These are phyloP conservation scores for Blastobotrys buckinghamii DNA, from an alignment of 1,139 yeast genomes.

Conservation along the genomic window DNA sequence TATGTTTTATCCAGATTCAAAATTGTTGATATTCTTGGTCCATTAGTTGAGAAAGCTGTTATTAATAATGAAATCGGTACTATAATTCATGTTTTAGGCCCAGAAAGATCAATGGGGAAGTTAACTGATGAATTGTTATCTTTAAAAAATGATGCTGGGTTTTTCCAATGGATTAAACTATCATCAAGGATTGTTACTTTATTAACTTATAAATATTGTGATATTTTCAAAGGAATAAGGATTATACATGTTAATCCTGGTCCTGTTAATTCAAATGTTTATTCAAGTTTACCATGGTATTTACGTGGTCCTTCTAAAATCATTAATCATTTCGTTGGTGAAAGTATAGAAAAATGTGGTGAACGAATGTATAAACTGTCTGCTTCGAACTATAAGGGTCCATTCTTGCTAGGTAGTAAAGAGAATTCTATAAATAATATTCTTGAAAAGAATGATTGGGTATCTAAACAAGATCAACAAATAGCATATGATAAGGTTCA, in stretches of 20 bases:
- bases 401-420: too few species aligned
- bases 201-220: conserved; percentile 22
- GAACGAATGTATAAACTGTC: conserved; percentile 21
- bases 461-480: too few species aligned
- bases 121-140: conserved; percentile 17
- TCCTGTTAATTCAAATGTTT: conserved; percentile 23
- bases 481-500: too few species aligned
- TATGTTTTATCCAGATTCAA: conserved; percentile 29
- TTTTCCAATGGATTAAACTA: not conserved
- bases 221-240: conserved; percentile 23
- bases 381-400: too few species aligned
- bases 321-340: conserved; percentile 7
- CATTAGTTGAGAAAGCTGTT: conserved; percentile 24
- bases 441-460: too few species aligned
- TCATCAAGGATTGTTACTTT: conserved; percentile 7
- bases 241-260: conserved; percentile 31
- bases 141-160: not conserved
- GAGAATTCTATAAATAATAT: too few species aligned
- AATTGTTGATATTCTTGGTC: conserved; percentile 20
- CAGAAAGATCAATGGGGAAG: conserved; percentile 29
- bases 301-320: conserved; percentile 14
- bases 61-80: conserved; percentile 25
- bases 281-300: conserved; percentile 24
- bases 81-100: conserved; percentile 27
- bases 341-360: conserved; percentile 18